phyloP scores from a whole-genome alignment of 148 eudicot genomes.

The Silene uniflora region DNA sequence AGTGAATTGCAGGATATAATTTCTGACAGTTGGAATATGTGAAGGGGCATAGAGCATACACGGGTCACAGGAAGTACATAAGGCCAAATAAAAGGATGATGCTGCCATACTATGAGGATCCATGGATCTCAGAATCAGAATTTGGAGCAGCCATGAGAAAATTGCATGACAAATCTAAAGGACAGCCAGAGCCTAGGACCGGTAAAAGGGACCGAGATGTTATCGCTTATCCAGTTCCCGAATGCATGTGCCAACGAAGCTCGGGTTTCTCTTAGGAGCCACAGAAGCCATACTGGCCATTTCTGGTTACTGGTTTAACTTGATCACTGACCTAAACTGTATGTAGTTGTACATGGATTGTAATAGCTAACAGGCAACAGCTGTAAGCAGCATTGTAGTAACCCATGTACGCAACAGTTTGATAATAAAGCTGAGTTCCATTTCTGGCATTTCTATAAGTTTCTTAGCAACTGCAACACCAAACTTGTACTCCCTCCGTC shows the following conservation, averaged over 20 bases:
- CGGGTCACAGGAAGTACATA: conserved; percentile 66
- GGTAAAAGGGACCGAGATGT: conserved; percentile 57
- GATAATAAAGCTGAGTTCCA: background rate
- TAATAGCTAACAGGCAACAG: background rate
- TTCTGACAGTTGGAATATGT: background rate
- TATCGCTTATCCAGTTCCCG: conserved; percentile 67
- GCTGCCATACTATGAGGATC: conserved; percentile 50
- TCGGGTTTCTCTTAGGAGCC: conserved; percentile 12
- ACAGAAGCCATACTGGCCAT: background rate
- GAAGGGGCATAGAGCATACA: conserved; percentile 76
- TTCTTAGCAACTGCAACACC: no score
- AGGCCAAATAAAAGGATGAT: conserved; percentile 72
- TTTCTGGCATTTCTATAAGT: background rate
- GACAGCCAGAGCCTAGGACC: conserved; percentile 60
- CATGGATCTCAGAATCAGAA: conserved; percentile 34
- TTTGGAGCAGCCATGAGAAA: conserved; percentile 39
- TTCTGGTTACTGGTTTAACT: background rate
- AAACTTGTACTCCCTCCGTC: background rate
- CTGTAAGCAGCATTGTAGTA: background rate
- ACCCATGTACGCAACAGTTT: background rate
- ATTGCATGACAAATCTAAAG: conserved; percentile 52
- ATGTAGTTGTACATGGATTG: background rate
- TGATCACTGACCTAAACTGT: background rate
- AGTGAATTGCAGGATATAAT: no score
- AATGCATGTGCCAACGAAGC: conserved; percentile 59